phyloP scores from a whole-genome alignment of 106 monocot genomes.

The Allium sativum region DNA sequence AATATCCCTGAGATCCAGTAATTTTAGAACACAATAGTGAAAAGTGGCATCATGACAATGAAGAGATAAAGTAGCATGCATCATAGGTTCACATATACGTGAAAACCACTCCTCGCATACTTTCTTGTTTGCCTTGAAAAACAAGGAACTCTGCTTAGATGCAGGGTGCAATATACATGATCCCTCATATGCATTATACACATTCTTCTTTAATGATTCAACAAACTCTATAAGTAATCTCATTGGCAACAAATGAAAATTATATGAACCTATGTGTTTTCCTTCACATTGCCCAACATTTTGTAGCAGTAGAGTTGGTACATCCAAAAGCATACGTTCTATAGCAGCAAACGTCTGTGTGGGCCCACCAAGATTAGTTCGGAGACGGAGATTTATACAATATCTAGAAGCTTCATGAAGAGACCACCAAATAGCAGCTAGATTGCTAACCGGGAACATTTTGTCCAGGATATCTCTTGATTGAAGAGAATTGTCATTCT shows the following conservation, averaged over 20 bases:
- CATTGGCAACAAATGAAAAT: constrained; percentile 76
- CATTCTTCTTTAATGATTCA: constrained; percentile 92
- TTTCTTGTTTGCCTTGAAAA: constrained; percentile 87
- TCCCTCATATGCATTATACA: constrained; percentile 96
- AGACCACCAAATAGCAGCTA: constrained; percentile 92
- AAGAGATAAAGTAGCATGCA: constrained; percentile 86
- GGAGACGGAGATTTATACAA: constrained; percentile 70
- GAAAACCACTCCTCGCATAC: constrained; percentile 99
- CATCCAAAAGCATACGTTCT: constrained; percentile 92
- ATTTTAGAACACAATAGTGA: constrained; percentile 52
- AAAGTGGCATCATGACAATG: constrained; percentile 66
- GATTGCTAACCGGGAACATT: constrained; percentile 60
- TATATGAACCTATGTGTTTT: constrained; percentile 43
- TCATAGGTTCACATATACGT: constrained; percentile 93
- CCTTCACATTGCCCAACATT: constrained; percentile 56
- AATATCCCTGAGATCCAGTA: constrained; percentile 58
- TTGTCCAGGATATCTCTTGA: constrained; percentile 35
- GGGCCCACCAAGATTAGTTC: constrained; percentile 91
- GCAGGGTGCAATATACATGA: constrained; percentile 52
- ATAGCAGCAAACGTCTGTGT: constrained; percentile 96
- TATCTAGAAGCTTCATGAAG: constrained; percentile 84
- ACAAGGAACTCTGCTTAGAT: constrained; percentile 66
- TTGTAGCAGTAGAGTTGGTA: constrained; percentile 47
- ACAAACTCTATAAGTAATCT: constrained; percentile 81
- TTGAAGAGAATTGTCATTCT: constrained; percentile 11